Conservation (phyloP, 768 basidiomycete species). For the Lyophyllum decastes region DNA sequence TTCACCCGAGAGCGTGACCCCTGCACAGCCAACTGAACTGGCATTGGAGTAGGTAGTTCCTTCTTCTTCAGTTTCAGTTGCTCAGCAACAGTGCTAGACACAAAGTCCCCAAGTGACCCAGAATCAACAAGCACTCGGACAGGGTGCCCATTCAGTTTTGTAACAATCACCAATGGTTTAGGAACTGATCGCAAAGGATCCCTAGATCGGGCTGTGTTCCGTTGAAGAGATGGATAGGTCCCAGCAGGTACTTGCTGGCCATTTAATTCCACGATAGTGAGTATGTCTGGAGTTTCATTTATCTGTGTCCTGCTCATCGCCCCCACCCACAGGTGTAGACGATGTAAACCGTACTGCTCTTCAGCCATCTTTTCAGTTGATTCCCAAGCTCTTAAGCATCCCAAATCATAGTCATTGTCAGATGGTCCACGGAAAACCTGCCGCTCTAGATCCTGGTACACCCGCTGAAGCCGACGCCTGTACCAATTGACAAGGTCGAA, state of each 20-base stretch:
- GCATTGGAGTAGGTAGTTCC: constrained; percentile 30
- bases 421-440: not conserved
- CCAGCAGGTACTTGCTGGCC: not conserved
- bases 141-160: constrained; percentile 30
- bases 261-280: not conserved
- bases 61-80: constrained; percentile 29
- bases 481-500: constrained; percentile 1
- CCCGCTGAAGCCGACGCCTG: not conserved
- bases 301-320: not conserved
- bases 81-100: constrained; percentile 33
- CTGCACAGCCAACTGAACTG: constrained; percentile 37
- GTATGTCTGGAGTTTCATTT: not conserved
- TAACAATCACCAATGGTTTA: constrained; percentile 29
- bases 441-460: not conserved
- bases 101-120: constrained; percentile 39
- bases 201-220: constrained; percentile 16
- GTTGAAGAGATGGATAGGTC: constrained; percentile 19
- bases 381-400: not conserved
- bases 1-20: constrained; percentile 39
- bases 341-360: not conserved
- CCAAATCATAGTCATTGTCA: not conserved
- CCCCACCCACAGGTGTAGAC: not conserved
- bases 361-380: not conserved
- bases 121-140: constrained; percentile 36
- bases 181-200: constrained; percentile 15